phyloP scores from a whole-genome alignment of 371 early-diverging fungal genomes.

The Thermomucor indicae-seudaticae region DNA sequence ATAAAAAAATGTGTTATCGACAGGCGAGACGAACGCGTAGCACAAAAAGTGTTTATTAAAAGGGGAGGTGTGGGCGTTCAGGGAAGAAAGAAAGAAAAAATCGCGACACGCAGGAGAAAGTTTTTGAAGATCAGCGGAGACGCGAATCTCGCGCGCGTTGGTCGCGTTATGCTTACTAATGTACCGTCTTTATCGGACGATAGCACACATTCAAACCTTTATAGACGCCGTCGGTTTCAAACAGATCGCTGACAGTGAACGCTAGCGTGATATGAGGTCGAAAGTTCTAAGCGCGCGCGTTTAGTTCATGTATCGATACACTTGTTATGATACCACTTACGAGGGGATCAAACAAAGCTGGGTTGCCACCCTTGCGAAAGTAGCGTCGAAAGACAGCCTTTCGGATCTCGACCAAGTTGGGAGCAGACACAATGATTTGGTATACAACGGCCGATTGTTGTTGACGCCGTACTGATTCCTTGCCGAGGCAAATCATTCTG shows the following conservation, averaged over 20 bases:
- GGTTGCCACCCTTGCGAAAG: constrained; percentile 52
- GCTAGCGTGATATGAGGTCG: constrained; percentile 77
- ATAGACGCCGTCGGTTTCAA: constrained; percentile 65
- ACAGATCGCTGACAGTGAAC: constrained; percentile 61
- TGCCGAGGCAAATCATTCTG: constrained; percentile 61
- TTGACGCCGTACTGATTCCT: constrained; percentile 40
- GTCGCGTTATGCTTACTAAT: too few species aligned
- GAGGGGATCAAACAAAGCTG: constrained; percentile 51
- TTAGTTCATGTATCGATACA: too few species aligned
- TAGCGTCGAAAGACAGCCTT: constrained; percentile 47
- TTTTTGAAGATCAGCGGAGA: too few species aligned
- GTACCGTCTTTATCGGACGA: constrained; percentile 14
- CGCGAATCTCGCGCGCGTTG: too few species aligned
- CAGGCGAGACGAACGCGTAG: not conserved
- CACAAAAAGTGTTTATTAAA: not conserved
- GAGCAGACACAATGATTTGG: constrained; percentile 34
- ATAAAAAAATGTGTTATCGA: not conserved
- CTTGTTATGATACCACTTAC: too few species aligned
- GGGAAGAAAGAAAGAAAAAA: not conserved
- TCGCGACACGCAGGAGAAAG: not conserved
- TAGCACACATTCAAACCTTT: constrained; percentile 74
- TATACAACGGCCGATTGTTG: constrained; percentile 28
- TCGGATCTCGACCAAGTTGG: constrained; percentile 43
- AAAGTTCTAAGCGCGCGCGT: constrained; percentile 35
- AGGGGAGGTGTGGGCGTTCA: not conserved